phyloP scores from a whole-genome alignment of 305 asterid species.

The Withania somnifera region DNA sequence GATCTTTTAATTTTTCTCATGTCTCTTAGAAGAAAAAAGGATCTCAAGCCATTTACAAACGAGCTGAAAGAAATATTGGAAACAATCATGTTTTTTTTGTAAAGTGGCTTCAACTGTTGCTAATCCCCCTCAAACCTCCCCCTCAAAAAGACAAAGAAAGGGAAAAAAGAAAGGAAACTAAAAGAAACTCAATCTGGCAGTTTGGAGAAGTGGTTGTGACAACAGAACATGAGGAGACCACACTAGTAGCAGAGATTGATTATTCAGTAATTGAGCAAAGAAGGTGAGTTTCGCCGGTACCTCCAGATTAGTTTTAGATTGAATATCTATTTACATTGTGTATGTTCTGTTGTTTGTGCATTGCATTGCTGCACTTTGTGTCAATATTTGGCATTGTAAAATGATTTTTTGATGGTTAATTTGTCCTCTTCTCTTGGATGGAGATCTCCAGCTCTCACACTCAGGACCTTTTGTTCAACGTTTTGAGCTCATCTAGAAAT shows the following conservation, averaged over 20 bases:
- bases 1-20: background rate
- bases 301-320: background rate
- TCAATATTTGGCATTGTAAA: background rate
- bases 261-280: constrained; percentile 67
- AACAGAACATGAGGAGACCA: constrained; percentile 73
- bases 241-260: constrained; percentile 60
- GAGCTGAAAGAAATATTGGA: background rate
- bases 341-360: background rate
- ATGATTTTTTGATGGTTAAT: background rate
- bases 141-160: background rate
- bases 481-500: background rate
- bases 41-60: background rate
- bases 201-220: constrained; percentile 91
- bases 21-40: background rate
- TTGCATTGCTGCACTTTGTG: background rate
- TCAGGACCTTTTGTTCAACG: background rate
- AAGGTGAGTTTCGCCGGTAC: constrained; percentile 32
- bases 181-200: constrained; percentile 35
- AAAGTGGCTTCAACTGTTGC: background rate
- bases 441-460: background rate
- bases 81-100: background rate
- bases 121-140: no score
- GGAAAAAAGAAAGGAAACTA: background rate
- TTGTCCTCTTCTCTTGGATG: background rate
- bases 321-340: background rate